These are phyloP conservation scores for Aspergillus saccharolyticus DNA, from an alignment of 495 filamentous ascomycete species.

Conservation along the genomic window DNA sequence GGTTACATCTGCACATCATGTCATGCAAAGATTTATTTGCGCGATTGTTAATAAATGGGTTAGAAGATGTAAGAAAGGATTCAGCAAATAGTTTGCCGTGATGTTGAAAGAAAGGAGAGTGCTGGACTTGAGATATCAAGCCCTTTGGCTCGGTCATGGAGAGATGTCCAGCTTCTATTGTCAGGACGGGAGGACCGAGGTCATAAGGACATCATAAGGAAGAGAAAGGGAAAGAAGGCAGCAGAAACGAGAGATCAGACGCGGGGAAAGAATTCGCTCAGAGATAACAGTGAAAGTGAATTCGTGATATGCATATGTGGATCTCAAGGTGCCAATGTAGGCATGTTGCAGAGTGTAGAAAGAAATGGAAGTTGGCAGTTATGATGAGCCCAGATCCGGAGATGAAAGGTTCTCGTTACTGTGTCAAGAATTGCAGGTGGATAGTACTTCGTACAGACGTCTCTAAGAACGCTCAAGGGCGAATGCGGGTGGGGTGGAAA, in stretches of 20 bases:
- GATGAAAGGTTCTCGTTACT: conserved; percentile 14
- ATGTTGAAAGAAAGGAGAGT: background rate
- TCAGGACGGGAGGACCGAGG: too few species aligned
- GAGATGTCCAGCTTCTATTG: too few species aligned
- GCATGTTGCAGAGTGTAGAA: conserved; percentile 2
- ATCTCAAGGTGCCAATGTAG: conserved; percentile 6
- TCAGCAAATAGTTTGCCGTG: background rate
- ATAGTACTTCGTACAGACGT: conserved; percentile 8
- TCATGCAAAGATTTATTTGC: too few species aligned
- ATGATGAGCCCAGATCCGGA: too few species aligned
- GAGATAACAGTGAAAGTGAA: conserved; percentile 1
- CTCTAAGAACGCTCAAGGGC: background rate
- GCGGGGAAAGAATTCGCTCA: conserved; percentile 8
- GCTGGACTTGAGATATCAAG: background rate
- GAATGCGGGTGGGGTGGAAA: background rate
- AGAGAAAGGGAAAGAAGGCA: conserved; percentile 2
- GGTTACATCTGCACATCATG: too few species aligned
- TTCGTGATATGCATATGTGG: conserved; percentile 17
- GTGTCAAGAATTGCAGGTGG: conserved; percentile 6
- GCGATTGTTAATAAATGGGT: too few species aligned
- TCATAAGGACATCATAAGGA: too few species aligned
- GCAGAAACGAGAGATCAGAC: conserved; percentile 9
- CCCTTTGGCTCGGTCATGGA: background rate
- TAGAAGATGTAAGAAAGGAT: background rate
- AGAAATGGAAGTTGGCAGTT: too few species aligned